phyloP scores from a whole-genome alignment of 2,329 filamentous ascomycete genomes.

The Monilinia laxa region DNA sequence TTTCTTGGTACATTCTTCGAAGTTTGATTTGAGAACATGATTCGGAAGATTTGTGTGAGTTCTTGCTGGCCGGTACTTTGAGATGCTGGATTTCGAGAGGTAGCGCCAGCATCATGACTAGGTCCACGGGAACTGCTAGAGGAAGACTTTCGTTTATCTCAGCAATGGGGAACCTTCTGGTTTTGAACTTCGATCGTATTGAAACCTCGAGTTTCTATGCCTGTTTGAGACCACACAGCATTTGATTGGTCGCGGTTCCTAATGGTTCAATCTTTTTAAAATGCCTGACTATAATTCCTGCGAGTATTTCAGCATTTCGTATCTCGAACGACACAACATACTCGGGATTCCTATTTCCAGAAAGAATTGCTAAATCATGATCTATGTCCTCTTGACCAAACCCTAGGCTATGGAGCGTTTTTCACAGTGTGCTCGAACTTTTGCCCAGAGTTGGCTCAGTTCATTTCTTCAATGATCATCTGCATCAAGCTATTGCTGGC shows the following conservation, averaged over 20 bases:
- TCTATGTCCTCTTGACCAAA: not conserved
- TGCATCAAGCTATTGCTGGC: not conserved
- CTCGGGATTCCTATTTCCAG: no score
- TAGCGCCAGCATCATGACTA: not conserved
- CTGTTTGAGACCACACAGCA: not conserved
- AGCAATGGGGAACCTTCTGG: no score
- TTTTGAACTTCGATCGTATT: not conserved
- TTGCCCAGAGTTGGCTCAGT: not conserved
- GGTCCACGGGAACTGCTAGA: not conserved
- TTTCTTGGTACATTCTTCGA: not conserved
- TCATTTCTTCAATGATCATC: not conserved
- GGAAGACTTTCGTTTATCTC: not conserved
- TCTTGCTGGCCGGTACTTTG: not conserved
- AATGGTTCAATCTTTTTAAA: no score
- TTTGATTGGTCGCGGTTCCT: no score
- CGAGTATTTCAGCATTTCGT: not conserved
- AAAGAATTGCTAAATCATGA: not conserved
- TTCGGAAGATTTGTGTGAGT: not conserved
- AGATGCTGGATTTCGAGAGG: not conserved
- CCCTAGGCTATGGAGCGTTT: not conserved
- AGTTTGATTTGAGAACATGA: not conserved
- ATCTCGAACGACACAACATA: not conserved
- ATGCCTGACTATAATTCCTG: not conserved
- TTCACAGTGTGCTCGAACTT: not conserved
- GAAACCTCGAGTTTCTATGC: no score